Evolutionary conservation across 768 basidiomycete genomes (phyloP), one percentile per base, ranked within the genome.

Genomic region (Antrodiella citrinella): DNA sequence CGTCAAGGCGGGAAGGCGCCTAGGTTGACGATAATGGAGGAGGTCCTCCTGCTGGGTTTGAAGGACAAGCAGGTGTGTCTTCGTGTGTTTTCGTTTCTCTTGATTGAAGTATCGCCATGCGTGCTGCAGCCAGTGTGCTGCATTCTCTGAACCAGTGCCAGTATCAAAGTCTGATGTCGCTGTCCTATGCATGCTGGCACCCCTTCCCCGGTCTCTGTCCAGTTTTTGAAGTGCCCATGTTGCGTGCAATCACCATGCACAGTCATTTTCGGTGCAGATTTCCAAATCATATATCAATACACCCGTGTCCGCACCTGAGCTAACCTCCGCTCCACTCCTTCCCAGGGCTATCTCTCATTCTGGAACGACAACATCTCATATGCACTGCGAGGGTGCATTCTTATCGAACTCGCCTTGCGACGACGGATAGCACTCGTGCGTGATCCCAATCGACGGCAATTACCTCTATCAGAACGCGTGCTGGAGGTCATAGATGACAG

Each of bases 361-460:
- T 98, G 95, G 95, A 98, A 98, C 70, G 95, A 99, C 74, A 98
- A 97, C 69, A 99, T 99, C 57, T 96, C 93, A 0, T 99, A 99
- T 68, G 94, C 95, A 12, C 78, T 99, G 2, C 82, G 96, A n/a
- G 96, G 96, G 3, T 97, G 95, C 66, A 97, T 99, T 60, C 80
- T 99, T 54, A 86, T 98, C 49, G 95, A 99, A 65, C 85, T 99
- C 52, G 94, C 95, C 0, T 79, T 99, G n/a, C 81, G 95, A 39
- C 77, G 92, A 51, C 80, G 96, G 35, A 96, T 99, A 67, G 92
- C 90, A 2, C 79, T 97, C 52, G 86, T 92, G 47, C 78, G 79
- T 57, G 95, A 98, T 61, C 83, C 87, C 7, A 77, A 82, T 56
- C 78, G 93, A 43, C 71, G 82, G 45, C 76, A 88, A 50, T 71